Conservation (phyloP, 352 stramenopile species). For the Globisporangium polare region DNA sequence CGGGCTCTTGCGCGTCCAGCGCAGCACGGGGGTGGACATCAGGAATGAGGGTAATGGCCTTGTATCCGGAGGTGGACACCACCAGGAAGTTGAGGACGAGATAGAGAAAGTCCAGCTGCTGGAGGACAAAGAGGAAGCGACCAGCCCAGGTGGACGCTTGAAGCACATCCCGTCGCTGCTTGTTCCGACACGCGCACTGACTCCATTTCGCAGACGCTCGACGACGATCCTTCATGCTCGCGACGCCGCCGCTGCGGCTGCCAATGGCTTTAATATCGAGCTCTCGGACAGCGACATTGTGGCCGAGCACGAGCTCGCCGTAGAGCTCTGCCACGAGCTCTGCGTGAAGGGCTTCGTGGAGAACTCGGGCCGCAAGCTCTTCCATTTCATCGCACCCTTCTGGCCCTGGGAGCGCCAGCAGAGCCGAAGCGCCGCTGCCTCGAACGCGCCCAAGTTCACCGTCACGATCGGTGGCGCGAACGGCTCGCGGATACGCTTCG, state of each 20-base stretch:
- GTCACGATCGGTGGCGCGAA: constrained; percentile 31
- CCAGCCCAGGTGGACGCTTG: neutral
- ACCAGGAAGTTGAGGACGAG: neutral
- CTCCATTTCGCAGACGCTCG: constrained; percentile 11
- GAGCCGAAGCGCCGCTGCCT: neutral
- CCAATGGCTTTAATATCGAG: constrained; percentile 10
- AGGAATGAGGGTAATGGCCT: neutral
- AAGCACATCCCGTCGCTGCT: constrained; percentile 1
- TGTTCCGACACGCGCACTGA: neutral
- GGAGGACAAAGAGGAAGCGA: neutral
- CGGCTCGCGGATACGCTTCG: constrained; percentile 49
- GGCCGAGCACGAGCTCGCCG: constrained; percentile 50
- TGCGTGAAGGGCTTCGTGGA: constrained; percentile 71
- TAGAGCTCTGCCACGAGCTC: constrained; percentile 72
- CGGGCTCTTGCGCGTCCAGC: constrained; percentile 26
- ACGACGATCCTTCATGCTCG: neutral
- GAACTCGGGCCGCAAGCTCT: constrained; percentile 47
- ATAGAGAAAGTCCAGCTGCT: constrained; percentile 10
- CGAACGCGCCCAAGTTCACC: constrained; percentile 13
- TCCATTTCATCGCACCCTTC: constrained; percentile 64
- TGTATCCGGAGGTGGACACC: neutral
- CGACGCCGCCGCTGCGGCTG: neutral
- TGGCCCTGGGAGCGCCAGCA: constrained; percentile 35
- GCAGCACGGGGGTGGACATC: constrained; percentile 13
- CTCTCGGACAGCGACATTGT: constrained; percentile 24